These are phyloP conservation scores for Malania oleifera DNA, from an alignment of 164 flowering plant genomes.

Conservation along the genomic window DNA sequence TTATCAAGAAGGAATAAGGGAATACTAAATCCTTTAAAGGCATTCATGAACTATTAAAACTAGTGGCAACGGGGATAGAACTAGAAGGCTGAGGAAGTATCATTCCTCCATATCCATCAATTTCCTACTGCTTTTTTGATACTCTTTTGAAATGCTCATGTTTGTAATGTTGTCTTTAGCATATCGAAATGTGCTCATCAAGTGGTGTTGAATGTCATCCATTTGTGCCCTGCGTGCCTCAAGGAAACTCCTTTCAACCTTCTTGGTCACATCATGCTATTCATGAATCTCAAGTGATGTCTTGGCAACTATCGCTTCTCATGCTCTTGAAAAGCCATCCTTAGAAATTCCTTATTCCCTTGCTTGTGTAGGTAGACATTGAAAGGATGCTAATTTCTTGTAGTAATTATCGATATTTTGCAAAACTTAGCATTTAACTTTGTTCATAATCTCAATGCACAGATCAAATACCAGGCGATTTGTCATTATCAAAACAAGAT, in stretches of 20 bases:
- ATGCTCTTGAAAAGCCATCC: conserved; percentile 1
- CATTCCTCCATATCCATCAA: not conserved
- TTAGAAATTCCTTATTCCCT: not conserved
- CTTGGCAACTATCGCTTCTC: not conserved
- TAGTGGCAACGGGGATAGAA: not conserved
- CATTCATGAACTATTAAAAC: not conserved
- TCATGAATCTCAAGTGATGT: conserved; percentile 2
- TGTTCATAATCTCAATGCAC: too few relatives aligned
- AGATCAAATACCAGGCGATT: too few relatives aligned
- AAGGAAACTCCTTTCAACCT: conserved; percentile 5
- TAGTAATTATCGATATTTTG: too few relatives aligned
- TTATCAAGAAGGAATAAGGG: not conserved
- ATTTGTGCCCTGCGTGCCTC: too few relatives aligned
- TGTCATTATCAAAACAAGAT: too few relatives aligned
- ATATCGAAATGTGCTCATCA: not conserved
- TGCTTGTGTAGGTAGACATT: too few relatives aligned
- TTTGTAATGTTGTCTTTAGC: not conserved
- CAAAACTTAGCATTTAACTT: too few relatives aligned
- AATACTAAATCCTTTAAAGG: not conserved
- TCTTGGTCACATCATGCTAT: not conserved
- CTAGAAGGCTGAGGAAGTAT: not conserved
- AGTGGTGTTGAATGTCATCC: too few relatives aligned
- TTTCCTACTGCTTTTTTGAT: not conserved
- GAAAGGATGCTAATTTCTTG: too few relatives aligned
- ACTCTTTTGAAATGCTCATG: not conserved